These are phyloP conservation scores for Aureobasidium sp. DNA, from an alignment of 2,329 filamentous ascomycete genomes.

Conservation along the genomic window DNA sequence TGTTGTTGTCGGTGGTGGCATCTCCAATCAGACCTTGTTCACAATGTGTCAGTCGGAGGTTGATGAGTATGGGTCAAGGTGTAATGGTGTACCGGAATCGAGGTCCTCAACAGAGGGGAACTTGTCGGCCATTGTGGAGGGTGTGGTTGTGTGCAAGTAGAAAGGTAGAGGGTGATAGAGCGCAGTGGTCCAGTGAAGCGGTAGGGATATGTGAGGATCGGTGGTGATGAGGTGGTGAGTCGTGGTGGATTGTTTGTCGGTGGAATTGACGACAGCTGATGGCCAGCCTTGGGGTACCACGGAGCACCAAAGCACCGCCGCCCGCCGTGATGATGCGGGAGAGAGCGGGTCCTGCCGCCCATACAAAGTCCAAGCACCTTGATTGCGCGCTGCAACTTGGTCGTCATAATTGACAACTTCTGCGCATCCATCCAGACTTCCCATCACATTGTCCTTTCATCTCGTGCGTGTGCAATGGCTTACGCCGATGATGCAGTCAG, in stretches of 20 bases:
- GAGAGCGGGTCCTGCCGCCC: neutral
- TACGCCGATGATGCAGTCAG: conserved; percentile 94
- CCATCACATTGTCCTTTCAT: neutral
- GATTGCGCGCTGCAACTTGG: neutral
- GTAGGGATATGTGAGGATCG: neutral
- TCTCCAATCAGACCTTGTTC: conserved; percentile 59
- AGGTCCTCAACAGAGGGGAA: conserved; percentile 49
- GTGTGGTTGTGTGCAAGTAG: neutral
- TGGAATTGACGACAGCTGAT: conserved; percentile 3
- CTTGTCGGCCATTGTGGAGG: conserved; percentile 41
- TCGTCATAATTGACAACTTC: neutral
- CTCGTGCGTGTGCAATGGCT: conserved; percentile 54
- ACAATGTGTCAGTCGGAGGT: conserved; percentile 20
- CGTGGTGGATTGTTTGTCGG: neutral
- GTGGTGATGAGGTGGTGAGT: neutral
- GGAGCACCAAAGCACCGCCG: neutral
- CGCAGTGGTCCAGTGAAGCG: neutral
- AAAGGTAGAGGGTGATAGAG: neutral
- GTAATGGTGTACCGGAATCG: conserved; percentile 39
- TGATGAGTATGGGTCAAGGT: conserved; percentile 8
- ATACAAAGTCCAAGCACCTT: conserved; percentile 3
- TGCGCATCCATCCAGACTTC: neutral
- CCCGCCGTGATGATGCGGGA: neutral
- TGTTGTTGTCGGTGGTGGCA: conserved; percentile 42
- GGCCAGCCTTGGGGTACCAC: neutral